Evolutionary conservation across 805 yeast species (phyloP).

Genomic region (Debaryomyces castellii): DNA sequence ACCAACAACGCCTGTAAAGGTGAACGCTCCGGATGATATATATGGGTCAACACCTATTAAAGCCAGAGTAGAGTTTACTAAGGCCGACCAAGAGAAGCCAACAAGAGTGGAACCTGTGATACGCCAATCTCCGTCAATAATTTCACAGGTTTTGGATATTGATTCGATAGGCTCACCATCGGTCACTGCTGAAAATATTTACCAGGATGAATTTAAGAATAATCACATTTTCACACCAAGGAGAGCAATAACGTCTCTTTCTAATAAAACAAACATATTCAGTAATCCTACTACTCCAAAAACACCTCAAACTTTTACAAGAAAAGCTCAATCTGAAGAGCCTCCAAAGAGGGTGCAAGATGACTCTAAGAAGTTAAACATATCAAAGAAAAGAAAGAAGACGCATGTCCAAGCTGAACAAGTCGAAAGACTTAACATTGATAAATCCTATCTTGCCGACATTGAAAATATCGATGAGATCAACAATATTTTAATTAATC

Average conservation of each 20-base stretch:
- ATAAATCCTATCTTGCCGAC: conserved; percentile 5
- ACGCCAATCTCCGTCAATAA: background rate
- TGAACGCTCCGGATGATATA: background rate
- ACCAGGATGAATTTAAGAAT: background rate
- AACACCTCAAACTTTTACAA: background rate
- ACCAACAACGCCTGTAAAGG: background rate
- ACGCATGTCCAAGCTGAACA: conserved; percentile 11
- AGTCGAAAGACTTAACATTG: conserved; percentile 21
- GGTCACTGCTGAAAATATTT: too few species aligned
- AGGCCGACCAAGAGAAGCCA: background rate
- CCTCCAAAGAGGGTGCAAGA: conserved; percentile 17
- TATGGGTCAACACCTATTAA: background rate
- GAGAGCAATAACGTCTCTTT: conserved; percentile 13
- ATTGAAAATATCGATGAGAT: conserved; percentile 47
- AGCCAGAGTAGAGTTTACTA: background rate
- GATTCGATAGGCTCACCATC: background rate
- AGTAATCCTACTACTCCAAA: conserved; percentile 13
- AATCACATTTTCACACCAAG: background rate
- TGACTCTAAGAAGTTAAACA: background rate
- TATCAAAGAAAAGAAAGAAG: conserved; percentile 10
- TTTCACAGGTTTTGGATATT: background rate
- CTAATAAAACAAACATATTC: conserved; percentile 25
- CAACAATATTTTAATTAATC: conserved; percentile 70
- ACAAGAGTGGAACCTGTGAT: background rate
- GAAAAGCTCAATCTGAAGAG: conserved; percentile 36